Percentiles rank a stretch among this genome's conserved stretches.
These are phyloP conservation scores for Escallonia herrerae DNA, from an alignment of 129 eudicot species.

Conservation along the genomic window DNA sequence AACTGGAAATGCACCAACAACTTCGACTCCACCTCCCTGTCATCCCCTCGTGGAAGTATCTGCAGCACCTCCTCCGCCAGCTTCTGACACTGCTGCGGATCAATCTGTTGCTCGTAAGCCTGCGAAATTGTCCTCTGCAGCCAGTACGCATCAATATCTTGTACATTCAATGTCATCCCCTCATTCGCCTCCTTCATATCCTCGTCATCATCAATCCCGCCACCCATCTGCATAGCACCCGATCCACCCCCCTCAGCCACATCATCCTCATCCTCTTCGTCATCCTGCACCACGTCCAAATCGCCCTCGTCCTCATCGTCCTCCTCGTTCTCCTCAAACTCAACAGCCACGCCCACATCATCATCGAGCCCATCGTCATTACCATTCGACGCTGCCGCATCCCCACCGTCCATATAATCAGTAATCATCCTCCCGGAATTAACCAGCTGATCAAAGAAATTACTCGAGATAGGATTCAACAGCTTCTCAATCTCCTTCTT, in stretches of 20 bases:
- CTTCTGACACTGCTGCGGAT: constrained; percentile 88
- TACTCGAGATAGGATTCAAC: constrained; percentile 56
- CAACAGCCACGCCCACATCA: constrained; percentile 93
- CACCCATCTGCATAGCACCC: constrained; percentile 96
- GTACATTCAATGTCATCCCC: constrained; percentile 24
- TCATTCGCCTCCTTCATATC: constrained; percentile 50
- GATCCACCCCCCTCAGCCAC: constrained; percentile 40
- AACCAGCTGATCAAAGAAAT: constrained; percentile 58
- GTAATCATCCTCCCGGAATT: constrained; percentile 62
- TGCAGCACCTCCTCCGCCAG: constrained; percentile 42
- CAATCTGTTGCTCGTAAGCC: constrained; percentile 37
- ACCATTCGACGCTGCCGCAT: constrained; percentile 38
- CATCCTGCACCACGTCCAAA: constrained; percentile 75
- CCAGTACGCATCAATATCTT: too few species aligned
- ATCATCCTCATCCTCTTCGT: constrained; percentile 87
- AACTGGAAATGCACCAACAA: constrained; percentile 73
- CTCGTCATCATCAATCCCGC: constrained; percentile 89
- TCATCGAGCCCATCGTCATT: constrained; percentile 66
- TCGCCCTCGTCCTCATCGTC: constrained; percentile 75
- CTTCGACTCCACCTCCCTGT: constrained; percentile 74
- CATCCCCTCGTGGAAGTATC: constrained; percentile 49
- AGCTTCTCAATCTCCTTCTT: constrained; percentile 93
- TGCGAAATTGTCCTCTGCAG: too few species aligned
- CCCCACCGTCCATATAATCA: constrained; percentile 72
- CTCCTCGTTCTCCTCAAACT: constrained; percentile 94